Base-by-base conservation (phyloP, 345 rosid species). In the Heritiera fomes region DNA sequence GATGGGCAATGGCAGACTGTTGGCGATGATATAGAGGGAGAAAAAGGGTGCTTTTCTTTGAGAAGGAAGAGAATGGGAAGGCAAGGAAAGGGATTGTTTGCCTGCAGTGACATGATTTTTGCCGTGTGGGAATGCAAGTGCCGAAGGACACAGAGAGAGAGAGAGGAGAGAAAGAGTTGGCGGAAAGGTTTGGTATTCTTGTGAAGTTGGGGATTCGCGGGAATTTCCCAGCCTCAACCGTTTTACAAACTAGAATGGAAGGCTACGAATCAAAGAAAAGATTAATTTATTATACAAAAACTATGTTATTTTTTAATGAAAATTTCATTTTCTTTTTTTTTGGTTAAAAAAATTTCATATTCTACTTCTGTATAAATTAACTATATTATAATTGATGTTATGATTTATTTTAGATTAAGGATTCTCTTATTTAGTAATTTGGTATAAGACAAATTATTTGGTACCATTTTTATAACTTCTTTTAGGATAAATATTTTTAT, bases 11-110 rank as follows among this genome's bases (percentile, higher is more conserved):
- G 75, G 34, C 72, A 34, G 47, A 79, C 56, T 32, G 80, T 50
- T 10, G 77, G 77, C 28, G 86, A 45, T 55, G 81, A 85, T 83
- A 89, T 86, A 89, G 85, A 71, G 47, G 80, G 71, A 58, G 61
- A 7, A 23, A 75, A 78, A 40, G 78, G 89, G 67, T 87, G 78
- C 88, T 87, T 91, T 87, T 66, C 84, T 86, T 84, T 83, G 80
- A 75, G 85, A 80, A 81, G 82, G 78, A 79, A 64, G 84, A 81
- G 89, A 84, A 79, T 78, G 83, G 81, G 83, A 84, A 87, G 89
- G 75, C 71, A 87, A 78, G 94, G 92, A 73, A 91, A 90, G 86
- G 98, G 89, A 92, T 91, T 83, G 90, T 86, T 87, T 86, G 85
- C 62, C 43, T 67, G 20, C 69, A 43, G 50, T 49, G 74, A 62